A percentile compares a stretch with the other conserved stretches of the same genome.
phyloP scores from a whole-genome alignment of 2,329 filamentous ascomycete genomes.

The Penicillium sp. region DNA sequence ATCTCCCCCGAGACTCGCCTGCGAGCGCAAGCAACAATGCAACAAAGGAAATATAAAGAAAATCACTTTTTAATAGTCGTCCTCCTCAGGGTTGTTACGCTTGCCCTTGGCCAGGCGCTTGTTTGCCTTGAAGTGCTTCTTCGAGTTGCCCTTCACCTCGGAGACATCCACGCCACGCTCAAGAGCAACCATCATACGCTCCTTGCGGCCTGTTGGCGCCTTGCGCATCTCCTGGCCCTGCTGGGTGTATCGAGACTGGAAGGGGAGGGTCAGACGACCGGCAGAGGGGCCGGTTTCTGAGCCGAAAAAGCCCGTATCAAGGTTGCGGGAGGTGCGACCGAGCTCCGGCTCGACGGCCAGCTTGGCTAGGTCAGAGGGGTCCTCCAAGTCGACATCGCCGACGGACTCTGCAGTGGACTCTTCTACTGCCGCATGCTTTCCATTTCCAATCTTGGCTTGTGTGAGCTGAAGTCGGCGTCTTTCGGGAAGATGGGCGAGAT shows the following conservation, averaged over 20 bases:
- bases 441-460: slow-evolving; percentile 44
- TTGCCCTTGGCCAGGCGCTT: slow-evolving; percentile 36
- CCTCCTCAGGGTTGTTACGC: slow-evolving; percentile 29
- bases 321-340: slow-evolving; percentile 69
- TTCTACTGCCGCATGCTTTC: slow-evolving; percentile 40
- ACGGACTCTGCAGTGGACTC: slow-evolving; percentile 21
- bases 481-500: slow-evolving; percentile 73
- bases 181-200: slow-evolving; percentile 71
- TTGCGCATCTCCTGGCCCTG: slow-evolving; percentile 72
- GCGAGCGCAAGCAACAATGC: slow-evolving; percentile 18
- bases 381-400: slow-evolving; percentile 30
- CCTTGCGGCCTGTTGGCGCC: slow-evolving; percentile 77
- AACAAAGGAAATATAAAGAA: slow-evolving; percentile 10
- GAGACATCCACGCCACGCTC: slow-evolving; percentile 81
- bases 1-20: slow-evolving; percentile 17
- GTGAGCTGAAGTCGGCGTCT: slow-evolving; percentile 66
- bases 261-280: slow-evolving; percentile 72
- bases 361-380: slow-evolving; percentile 11
- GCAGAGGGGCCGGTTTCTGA: slow-evolving; percentile 55
- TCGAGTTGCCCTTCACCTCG: slow-evolving; percentile 66
- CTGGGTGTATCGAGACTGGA: slow-evolving; percentile 84
- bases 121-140: slow-evolving; percentile 70
- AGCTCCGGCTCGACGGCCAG: slow-evolving; percentile 41
- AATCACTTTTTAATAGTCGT: slow-evolving; percentile 32
- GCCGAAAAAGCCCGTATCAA: slow-evolving; percentile 90